Evolutionary conservation across 768 basidiomycete species (phyloP).

Genomic region (Suillus placidus): DNA sequence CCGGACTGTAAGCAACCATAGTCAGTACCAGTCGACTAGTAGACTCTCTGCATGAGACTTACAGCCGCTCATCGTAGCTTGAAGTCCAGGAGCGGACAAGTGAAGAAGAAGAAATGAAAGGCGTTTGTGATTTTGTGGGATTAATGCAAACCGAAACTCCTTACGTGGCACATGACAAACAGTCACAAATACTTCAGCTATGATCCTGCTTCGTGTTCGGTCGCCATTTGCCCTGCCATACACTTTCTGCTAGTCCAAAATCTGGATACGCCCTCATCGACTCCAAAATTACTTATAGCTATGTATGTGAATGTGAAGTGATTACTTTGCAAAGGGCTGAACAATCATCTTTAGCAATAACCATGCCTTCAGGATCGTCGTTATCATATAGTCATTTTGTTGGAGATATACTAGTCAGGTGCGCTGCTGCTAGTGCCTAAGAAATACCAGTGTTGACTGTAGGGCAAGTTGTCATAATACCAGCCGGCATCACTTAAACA

Average conservation of each 20-base stretch:
- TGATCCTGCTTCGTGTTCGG: too few relatives aligned
- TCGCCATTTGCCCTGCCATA: neutral
- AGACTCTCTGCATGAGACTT: constrained; percentile 35
- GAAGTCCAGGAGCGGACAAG: constrained; percentile 26
- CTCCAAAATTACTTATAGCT: neutral
- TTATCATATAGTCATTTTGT: neutral
- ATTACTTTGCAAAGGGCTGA: too few relatives aligned
- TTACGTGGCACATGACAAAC: constrained; percentile 10
- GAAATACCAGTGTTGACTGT: neutral
- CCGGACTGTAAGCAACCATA: constrained; percentile 62
- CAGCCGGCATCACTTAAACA: neutral
- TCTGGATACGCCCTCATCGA: neutral
- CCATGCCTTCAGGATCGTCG: neutral
- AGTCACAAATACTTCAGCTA: neutral
- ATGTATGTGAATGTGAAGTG: too few relatives aligned
- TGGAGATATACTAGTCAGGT: neutral
- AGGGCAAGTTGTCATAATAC: neutral
- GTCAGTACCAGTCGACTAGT: constrained; percentile 10
- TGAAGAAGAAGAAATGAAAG: neutral
- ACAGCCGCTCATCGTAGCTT: constrained; percentile 78
- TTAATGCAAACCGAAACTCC: constrained; percentile 8
- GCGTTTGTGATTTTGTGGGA: constrained; percentile 9
- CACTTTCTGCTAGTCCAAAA: neutral
- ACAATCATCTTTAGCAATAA: neutral
- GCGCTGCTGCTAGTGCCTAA: neutral